Percentiles rank a stretch among this genome's conserved stretches.
Conservation (phyloP, 2,329 filamentous ascomycete genomes). For the Fusarium brevicatenulatum region DNA sequence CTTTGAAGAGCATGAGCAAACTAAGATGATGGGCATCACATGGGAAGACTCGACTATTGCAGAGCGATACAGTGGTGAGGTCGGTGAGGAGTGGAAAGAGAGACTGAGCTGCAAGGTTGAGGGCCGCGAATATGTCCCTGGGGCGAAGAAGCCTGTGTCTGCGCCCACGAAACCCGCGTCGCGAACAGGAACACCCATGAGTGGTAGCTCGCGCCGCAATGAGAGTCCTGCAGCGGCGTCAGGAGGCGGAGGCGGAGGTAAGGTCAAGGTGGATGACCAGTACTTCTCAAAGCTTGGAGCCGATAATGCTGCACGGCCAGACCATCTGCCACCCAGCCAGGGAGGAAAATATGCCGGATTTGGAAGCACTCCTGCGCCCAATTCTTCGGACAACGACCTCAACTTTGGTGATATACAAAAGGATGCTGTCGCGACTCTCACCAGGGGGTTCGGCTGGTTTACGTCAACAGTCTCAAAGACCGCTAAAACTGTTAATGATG, state of each 20-base stretch:
- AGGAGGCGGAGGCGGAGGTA: constrained; percentile 49
- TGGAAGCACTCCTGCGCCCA: constrained; percentile 76
- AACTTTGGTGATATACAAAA: constrained; percentile 89
- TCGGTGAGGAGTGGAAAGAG: constrained; percentile 96
- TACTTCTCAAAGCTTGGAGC: constrained; percentile 89
- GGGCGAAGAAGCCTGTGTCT: constrained; percentile 64
- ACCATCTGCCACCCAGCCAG: constrained; percentile 82
- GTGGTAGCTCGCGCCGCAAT: constrained; percentile 52
- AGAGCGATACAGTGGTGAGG: constrained; percentile 88
- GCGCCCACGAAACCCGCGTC: constrained; percentile 48
- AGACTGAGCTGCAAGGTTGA: constrained; percentile 88
- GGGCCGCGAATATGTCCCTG: constrained; percentile 83
- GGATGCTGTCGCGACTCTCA: constrained; percentile 88
- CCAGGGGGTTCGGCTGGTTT: constrained; percentile 96
- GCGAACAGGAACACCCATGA: constrained; percentile 55
- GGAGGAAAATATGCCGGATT: constrained; percentile 95
- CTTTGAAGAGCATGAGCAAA: constrained; percentile 78
- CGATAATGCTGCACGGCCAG: constrained; percentile 81
- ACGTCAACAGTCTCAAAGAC: constrained; percentile 87
- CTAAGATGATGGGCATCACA: constrained; percentile 71
- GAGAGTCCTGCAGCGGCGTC: constrained; percentile 51
- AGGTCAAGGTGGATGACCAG: constrained; percentile 79
- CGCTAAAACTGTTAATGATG: constrained; percentile 89
- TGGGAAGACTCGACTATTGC: constrained; percentile 92
- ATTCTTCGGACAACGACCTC: constrained; percentile 58